Base-by-base conservation (phyloP, 75 land plant species). In the Chamaecyparis obtusa region DNA sequence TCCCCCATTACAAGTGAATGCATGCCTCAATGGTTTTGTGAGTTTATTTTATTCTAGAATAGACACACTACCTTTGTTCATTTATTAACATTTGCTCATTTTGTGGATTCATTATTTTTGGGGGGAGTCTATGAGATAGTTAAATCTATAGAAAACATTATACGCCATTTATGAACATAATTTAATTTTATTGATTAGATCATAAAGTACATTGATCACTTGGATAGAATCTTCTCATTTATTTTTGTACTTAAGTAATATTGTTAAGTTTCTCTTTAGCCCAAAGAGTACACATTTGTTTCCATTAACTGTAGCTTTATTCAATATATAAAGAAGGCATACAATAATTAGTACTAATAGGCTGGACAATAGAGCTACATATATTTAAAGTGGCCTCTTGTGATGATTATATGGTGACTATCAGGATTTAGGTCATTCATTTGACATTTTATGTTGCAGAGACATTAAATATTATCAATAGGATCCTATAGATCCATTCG, bases 401-500 rank as follows among this genome's bases (percentile, higher is more conserved):
- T 79, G 24, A 43, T 37, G 85, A 24, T 85, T 78, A 30, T 35
- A 3, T 60, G 48, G 11, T 86, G 48, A 83, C 11, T 89, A 83
- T 81, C 43, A 77, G 21, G 77, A 46, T 30, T 16, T 44, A 36
- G 11, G 8, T 6, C 35, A 16, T 39, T 74, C 57, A 33, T 44
- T 48, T 85, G 55, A 51, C 36, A 71, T 49, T 13, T 81, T 84
- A 17, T 89, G n/a, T n/a, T n/a, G n/a, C n/a, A n/a, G n/a, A n/a
- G n/a, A n/a, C n/a, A n/a, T n/a, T n/a, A n/a, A n/a, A n/a, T n/a
- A n/a, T n/a, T n/a, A n/a, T n/a, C n/a, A n/a, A n/a, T n/a, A n/a
- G n/a, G n/a, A n/a, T n/a, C n/a, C n/a, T n/a, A n/a, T n/a, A n/a
- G n/a, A n/a, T n/a, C n/a, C n/a, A n/a, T n/a, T n/a, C n/a, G n/a